Evolutionary conservation across 306 rosid genomes (phyloP), one percentile per base, ranked within the genome.

Genomic region (Senna tora): DNA sequence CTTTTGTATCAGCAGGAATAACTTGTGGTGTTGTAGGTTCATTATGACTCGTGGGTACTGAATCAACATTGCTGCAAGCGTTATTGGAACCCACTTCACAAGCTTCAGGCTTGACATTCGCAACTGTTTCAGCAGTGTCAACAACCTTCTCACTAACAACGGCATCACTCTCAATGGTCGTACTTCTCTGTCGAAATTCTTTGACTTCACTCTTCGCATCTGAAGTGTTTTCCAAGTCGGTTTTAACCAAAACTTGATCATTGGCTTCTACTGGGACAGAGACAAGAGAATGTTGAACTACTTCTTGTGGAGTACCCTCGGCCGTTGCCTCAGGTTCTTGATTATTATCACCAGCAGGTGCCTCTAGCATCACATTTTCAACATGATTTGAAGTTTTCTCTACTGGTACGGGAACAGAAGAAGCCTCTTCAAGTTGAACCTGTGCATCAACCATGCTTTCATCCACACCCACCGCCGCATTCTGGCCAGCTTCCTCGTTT

Each of bases 61-160:
- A 60, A 13, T 83, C 84, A 77, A 54, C 75, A 59, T 58, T 61
- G 11, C 54, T 59, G 9, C 75, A 53, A 12, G 52, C 63, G 74
- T 84, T 82, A 70, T 25, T 25, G 39, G 71, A 80, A 56, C 69
- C 80, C 34, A 77, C 63, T 71, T 75, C 83, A 83, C 74, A 51
- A 77, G 74, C 81, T 78, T 81, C 89, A 74, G 75, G 64, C 82
- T 83, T 92, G 81, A 81, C 80, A 21, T 69, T 83, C 67, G 19
- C 30, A 39, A 74, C 50, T 12, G 74, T 72, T 63, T 67, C 77
- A 50, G 60, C 71, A 56, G 62, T 59, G 65, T 52, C 82, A 52
- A 63, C 63, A 74, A 33, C 79, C 80, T 69, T 41, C 42, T 71
- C 63, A 65, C 74, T 63, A 39, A 21, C 20, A 34, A 19, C 17